phyloP scores from a whole-genome alignment of 2,329 filamentous ascomycete genomes.

The Golovinomyces cichoracearum region DNA sequence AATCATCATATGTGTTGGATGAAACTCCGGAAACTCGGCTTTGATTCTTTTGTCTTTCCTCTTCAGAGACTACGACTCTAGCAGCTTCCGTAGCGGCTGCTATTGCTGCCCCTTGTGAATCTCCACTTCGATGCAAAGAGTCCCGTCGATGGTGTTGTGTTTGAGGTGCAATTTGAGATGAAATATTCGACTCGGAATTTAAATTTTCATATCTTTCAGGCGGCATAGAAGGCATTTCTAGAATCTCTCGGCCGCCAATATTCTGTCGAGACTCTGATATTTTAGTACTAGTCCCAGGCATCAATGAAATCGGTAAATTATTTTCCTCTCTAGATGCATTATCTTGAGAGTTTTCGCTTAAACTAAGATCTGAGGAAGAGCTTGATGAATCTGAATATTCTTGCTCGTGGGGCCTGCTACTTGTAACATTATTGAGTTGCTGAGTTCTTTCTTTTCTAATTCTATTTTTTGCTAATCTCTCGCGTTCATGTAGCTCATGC shows the following conservation, averaged over 20 bases:
- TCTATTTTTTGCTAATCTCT: background rate
- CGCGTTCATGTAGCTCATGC: slow-evolving; percentile 3
- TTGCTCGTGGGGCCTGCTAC: background rate
- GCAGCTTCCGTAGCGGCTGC: slow-evolving; percentile 22
- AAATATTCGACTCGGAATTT: slow-evolving; percentile 19
- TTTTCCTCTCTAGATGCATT: background rate
- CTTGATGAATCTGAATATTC: slow-evolving; percentile 5
- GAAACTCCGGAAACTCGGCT: slow-evolving; percentile 6
- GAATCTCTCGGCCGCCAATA: background rate
- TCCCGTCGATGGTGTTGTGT: slow-evolving; percentile 19
- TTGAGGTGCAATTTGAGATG: slow-evolving; percentile 20
- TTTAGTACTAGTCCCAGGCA: slow-evolving; percentile 4
- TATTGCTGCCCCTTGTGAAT: slow-evolving; percentile 17
- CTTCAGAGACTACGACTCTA: slow-evolving; percentile 23
- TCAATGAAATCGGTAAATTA: background rate
- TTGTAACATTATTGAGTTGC: background rate
- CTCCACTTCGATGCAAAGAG: slow-evolving; percentile 23
- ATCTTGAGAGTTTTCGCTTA: slow-evolving; percentile 7
- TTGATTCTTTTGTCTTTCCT: slow-evolving; percentile 9
- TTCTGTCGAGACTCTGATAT: slow-evolving; percentile 8
- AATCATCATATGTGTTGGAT: slow-evolving; percentile 14
- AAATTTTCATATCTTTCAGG: slow-evolving; percentile 24
- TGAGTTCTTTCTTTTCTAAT: background rate
- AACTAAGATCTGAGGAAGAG: slow-evolving; percentile 12
- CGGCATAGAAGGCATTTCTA: slow-evolving; percentile 28